Conservation (phyloP, 495 filamentous ascomycete species). For the Trichoderma gamsii region DNA sequence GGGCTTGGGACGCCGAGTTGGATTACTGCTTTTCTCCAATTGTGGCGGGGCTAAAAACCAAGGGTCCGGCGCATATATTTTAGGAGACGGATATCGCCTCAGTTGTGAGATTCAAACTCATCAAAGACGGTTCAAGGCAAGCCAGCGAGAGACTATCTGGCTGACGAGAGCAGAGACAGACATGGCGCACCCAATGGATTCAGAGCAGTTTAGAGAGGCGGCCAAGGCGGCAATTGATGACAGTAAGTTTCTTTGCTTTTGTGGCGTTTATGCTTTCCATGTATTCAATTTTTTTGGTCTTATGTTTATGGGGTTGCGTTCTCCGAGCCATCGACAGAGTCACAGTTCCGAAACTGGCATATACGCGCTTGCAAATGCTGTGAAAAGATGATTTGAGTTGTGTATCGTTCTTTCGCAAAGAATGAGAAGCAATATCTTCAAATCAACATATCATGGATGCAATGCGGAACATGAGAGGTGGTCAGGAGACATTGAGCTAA, state of each 20-base stretch:
- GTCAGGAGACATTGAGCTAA: constrained; percentile 18
- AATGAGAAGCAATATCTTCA: no score
- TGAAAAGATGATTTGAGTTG: no score
- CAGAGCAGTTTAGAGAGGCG: constrained; percentile 71
- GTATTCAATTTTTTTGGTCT: not conserved
- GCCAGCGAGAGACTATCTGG: not conserved
- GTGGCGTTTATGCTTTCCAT: not conserved
- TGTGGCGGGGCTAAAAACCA: not conserved
- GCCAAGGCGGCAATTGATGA: constrained; percentile 80
- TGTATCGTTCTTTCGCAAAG: no score
- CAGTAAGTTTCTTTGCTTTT: constrained; percentile 48
- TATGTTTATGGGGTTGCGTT: no score
- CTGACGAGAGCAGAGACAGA: not conserved
- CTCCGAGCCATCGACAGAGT: not conserved
- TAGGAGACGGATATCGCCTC: not conserved
- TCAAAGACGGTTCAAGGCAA: not conserved
- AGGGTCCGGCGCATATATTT: not conserved
- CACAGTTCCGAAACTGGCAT: constrained; percentile 13
- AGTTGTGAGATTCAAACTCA: not conserved
- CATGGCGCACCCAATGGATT: constrained; percentile 57
- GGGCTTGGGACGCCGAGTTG: not conserved
- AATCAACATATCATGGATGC: no score
- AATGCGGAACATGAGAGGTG: no score
- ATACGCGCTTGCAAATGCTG: no score
- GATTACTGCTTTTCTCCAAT: not conserved